Percentiles rank a stretch among this genome's conserved stretches.
Evolutionary conservation across 2,329 filamentous ascomycete species (phyloP).

Genomic region (Ceratocystis albifundus): DNA sequence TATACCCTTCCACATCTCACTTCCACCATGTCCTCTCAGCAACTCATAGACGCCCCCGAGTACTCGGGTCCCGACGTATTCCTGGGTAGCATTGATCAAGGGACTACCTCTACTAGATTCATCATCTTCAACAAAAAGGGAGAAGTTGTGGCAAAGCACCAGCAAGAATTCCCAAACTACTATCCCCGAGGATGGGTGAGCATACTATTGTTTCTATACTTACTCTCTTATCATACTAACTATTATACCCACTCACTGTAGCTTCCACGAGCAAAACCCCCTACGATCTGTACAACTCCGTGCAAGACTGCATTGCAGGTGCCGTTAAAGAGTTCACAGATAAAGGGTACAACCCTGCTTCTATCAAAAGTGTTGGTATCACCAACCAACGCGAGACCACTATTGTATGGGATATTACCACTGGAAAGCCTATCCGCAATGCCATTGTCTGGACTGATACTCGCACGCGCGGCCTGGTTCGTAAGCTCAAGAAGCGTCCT

Average conservation of each 20-base stretch:
- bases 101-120: slow-evolving; percentile 80
- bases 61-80: slow-evolving; percentile 34
- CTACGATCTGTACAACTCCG: slow-evolving; percentile 59
- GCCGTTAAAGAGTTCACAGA: slow-evolving; percentile 59
- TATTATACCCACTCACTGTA: slow-evolving; percentile 29
- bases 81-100: slow-evolving; percentile 81
- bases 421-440: slow-evolving; percentile 69
- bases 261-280: slow-evolving; percentile 90
- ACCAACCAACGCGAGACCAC: slow-evolving; percentile 87
- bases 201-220: slow-evolving; percentile 24
- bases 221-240: slow-evolving; percentile 13
- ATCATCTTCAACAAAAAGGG: slow-evolving; percentile 77
- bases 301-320: slow-evolving; percentile 67
- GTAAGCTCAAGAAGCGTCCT: slow-evolving; percentile 57
- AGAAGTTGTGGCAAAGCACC: slow-evolving; percentile 67
- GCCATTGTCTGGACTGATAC: slow-evolving; percentile 89
- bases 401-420: slow-evolving; percentile 70
- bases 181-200: slow-evolving; percentile 79
- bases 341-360: slow-evolving; percentile 53
- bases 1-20: not conserved
- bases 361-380: slow-evolving; percentile 70
- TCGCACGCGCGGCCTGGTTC: slow-evolving; percentile 58
- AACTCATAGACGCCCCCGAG: slow-evolving; percentile 3
- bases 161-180: slow-evolving; percentile 75
- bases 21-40: not conserved